These are phyloP conservation scores for Tillandsia leiboldiana DNA, from an alignment of 176 grass and related monocot genomes.

Conservation along the genomic window DNA sequence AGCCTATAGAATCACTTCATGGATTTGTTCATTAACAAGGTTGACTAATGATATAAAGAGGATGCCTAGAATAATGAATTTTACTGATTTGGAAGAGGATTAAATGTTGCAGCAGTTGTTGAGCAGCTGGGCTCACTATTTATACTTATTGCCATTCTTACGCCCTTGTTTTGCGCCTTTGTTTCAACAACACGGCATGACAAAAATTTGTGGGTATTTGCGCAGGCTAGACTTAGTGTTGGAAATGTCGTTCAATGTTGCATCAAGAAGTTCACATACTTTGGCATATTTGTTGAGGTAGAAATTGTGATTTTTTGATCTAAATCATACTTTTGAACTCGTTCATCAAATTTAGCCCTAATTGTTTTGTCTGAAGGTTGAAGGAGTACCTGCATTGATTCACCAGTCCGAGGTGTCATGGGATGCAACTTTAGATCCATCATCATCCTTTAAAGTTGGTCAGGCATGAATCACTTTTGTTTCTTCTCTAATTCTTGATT, in stretches of 20 bases:
- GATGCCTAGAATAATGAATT: neutral
- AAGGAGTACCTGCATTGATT: slow-evolving; percentile 77
- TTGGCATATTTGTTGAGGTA: slow-evolving; percentile 97
- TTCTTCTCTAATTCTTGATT: slow-evolving; percentile 6
- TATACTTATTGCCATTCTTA: neutral
- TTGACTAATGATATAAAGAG: no score
- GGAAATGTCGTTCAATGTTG: slow-evolving; percentile 71
- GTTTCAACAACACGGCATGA: neutral
- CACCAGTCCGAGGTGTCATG: slow-evolving; percentile 77
- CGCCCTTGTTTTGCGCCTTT: neutral
- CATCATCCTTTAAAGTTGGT: slow-evolving; percentile 74
- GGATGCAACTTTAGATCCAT: slow-evolving; percentile 81
- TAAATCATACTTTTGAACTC: slow-evolving; percentile 1
- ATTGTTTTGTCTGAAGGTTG: slow-evolving; percentile 58
- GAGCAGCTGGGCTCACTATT: no score
- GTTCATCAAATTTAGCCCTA: slow-evolving; percentile 9
- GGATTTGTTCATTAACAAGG: no score
- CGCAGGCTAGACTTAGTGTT: slow-evolving; percentile 77
- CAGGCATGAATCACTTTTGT: slow-evolving; percentile 41
- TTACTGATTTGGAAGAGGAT: neutral
- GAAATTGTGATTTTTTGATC: slow-evolving; percentile 4
- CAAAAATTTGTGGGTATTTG: slow-evolving; percentile 17
- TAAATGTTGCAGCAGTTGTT: no score
- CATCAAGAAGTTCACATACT: slow-evolving; percentile 78
- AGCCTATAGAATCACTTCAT: no score